phyloP scores from a whole-genome alignment of 1,284 basidiomycete species.

The Xerocomus nothofagi region DNA sequence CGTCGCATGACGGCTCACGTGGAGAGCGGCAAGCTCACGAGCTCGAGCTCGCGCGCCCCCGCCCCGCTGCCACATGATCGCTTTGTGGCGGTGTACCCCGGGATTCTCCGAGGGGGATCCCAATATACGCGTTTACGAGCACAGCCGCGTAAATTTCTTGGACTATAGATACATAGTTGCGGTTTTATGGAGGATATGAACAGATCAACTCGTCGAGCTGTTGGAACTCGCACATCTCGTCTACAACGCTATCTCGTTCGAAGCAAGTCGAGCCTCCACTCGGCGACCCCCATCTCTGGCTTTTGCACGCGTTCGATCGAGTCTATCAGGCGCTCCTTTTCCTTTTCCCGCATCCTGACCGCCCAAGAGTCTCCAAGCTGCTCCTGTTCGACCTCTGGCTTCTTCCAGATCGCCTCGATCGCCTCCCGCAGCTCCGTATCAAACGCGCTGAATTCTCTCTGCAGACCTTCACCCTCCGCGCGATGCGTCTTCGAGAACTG shows the following conservation, averaged over 20 bases:
- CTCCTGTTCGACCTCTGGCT: slow-evolving; percentile 35
- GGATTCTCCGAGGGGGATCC: too few relatives aligned
- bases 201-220: background rate
- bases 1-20: too few relatives aligned
- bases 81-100: too few relatives aligned
- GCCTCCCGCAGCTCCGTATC: slow-evolving; percentile 50
- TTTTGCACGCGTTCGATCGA: slow-evolving; percentile 58
- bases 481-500: slow-evolving; percentile 63
- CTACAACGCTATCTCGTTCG: slow-evolving; percentile 16
- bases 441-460: slow-evolving; percentile 52
- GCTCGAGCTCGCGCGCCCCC: too few relatives aligned
- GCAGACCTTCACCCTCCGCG: slow-evolving; percentile 54
- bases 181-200: too few relatives aligned
- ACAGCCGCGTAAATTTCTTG: too few relatives aligned
- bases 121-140: too few relatives aligned
- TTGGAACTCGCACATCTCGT: background rate
- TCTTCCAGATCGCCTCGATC: slow-evolving; percentile 65
- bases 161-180: too few relatives aligned
- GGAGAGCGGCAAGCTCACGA: too few relatives aligned
- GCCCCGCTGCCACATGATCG: too few relatives aligned
- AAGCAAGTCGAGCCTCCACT: slow-evolving; percentile 54
- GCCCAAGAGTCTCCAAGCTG: slow-evolving; percentile 51
- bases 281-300: slow-evolving; percentile 48
- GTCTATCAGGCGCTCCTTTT: slow-evolving; percentile 50
- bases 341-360: slow-evolving; percentile 58